A percentile compares a stretch with the other conserved stretches of the same genome.
phyloP scores from a whole-genome alignment of 345 rosid genomes.

The Eucalyptus curtisii region DNA sequence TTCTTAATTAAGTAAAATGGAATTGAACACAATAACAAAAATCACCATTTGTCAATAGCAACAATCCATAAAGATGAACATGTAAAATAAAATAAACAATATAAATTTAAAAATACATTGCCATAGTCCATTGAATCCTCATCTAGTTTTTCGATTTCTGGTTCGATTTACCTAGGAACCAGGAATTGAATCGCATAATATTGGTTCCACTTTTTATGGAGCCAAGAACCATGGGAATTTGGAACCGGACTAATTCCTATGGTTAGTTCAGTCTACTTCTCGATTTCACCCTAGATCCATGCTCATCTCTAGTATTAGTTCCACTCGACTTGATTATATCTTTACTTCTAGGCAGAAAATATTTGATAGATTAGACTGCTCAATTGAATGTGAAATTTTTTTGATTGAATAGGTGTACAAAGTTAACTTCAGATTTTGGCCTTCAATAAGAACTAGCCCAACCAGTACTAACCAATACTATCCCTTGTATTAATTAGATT shows the following conservation, averaged over 20 bases:
- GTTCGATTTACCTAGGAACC: rapidly evolving
- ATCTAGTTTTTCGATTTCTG: too few relatives aligned
- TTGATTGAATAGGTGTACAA: neutral
- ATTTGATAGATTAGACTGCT: neutral
- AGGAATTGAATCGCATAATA: neutral
- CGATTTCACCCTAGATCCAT: neutral
- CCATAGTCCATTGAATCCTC: neutral
- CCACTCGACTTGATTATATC: neutral
- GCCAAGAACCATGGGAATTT: neutral
- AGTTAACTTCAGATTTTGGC: neutral
- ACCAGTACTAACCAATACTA: neutral
- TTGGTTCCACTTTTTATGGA: neutral
- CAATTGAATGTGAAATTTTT: neutral
- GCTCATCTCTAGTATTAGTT: neutral
- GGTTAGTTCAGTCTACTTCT: neutral
- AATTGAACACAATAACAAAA: too few relatives aligned
- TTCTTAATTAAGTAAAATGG: neutral
- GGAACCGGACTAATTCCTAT: neutral
- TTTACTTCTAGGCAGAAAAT: neutral
- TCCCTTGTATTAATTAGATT: neutral
- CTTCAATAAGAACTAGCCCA: neutral
- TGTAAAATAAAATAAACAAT: neutral
- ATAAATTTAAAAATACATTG: too few relatives aligned
- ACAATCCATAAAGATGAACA: neutral
- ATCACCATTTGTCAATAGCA: neutral